Evolutionary conservation across 768 basidiomycete species (phyloP), one percentile per base, ranked within the genome.

Genomic region (Russula earlei): DNA sequence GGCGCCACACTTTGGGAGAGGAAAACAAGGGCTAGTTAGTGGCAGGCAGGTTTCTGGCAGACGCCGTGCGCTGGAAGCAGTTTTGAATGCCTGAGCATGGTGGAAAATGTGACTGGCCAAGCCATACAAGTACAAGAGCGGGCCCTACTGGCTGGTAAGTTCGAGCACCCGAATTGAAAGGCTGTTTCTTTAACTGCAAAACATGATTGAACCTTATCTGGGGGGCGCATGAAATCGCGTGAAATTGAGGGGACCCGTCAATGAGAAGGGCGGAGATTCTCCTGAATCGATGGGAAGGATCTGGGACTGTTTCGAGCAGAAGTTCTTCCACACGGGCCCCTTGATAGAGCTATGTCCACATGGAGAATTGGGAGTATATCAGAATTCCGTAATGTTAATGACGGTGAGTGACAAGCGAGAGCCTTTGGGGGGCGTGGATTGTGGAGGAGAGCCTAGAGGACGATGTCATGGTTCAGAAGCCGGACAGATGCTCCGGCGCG

Each of bases 181-280:
- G 52, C 52, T 62, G 61, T 62, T 60, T 62, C 61, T 62, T 62
- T 62, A 63, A 62, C 52, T 63, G 61, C 61, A 63, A 62, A 63
- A 59, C 54, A 54, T 57, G 52, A 52, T 51, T 60, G 59, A 62
- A 62, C 62, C 60, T 61, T 61, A 62, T 62, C 55, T 58, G 22
- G 36, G 34, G 45, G 31, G n/a, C 53, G 29, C 29, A 51, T 40
- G 52, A 53, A 49, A 51, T 54, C 36, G 15, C 54, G 48, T 46
- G 54, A 50, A 51, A 52, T 55, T 60, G 52, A 60, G 58, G 58
- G 60, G 52, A 50, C 58, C 40, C 15, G 47, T 59, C 53, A 59
- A 45, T 51, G 53, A 37, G 46, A 52, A 52, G 44, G 40, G 58
- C 48, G 41, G 57, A 51, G 52, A 45, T 55, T 55, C 54, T 54